Base-by-base conservation (phyloP, 1,284 basidiomycete species). In the Agroathelia rolfsii region DNA sequence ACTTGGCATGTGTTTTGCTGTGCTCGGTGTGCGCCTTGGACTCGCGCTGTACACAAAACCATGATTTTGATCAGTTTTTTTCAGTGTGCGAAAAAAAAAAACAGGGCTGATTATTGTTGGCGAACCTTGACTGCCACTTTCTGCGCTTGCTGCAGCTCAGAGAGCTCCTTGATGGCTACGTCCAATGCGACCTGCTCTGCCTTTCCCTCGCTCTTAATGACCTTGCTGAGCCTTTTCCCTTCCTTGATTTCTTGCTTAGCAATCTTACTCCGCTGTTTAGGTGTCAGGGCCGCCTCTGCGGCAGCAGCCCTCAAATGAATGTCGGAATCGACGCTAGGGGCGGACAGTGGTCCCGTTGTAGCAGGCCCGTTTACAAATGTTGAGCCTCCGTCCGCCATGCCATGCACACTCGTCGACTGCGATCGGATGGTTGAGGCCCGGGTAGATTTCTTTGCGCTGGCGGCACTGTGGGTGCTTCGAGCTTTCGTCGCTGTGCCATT, bases 171-270 rank as follows among this genome's bases (percentile, higher is more conserved):
- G 34, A 73, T 59, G 1, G 66, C 62, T 4, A 64, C 49, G 3
- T 51, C 46, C 15, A 76, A 45, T 0, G 69, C 56, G 34, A 61
- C 48, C 47, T 67, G 65, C 51, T 75, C 71, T 1, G 62, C 55
- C 44, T 66, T 69, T 4, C 58, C 68, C 49, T 74, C 72, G 8
- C 57, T 45, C 44, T 59, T 66, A 40, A 75, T 67, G 24, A 76
- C 61, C 46, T 65, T 72, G 3, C 68, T 63, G 8, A 76, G 49
- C 16, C 51, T 54, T 42, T 64, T 66, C 3, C 59, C 59, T 29
- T 69, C 61, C 42, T 66, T 66, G 27, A 56, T 72, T 51, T 70
- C 66, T 11, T 47, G 46, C 47, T 67, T 72, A 13, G 41, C 48
- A 21, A 74, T 62, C 43, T 57, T 66, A 2, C 55, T 47, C 50